phyloP scores from a whole-genome alignment of 2,329 filamentous ascomycete genomes.

The Cercospora canescens region DNA sequence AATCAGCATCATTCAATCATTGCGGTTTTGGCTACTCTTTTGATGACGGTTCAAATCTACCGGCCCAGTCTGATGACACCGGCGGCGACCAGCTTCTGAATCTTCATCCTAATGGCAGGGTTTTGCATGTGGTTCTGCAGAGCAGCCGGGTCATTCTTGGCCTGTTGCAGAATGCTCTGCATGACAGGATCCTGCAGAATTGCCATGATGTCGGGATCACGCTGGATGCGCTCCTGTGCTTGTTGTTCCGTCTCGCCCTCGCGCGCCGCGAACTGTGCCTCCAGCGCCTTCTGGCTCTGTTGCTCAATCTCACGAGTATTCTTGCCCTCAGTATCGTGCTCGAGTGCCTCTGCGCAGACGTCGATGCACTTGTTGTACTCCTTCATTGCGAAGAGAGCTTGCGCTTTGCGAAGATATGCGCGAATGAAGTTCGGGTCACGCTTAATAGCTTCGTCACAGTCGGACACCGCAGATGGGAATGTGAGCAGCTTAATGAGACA shows the following conservation, averaged over 20 bases:
- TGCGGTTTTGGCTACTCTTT: neutral
- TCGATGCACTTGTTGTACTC: slow-evolving; percentile 96
- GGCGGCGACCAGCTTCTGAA: slow-evolving; percentile 91
- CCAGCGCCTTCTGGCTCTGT: slow-evolving; percentile 88
- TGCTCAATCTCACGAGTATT: slow-evolving; percentile 90
- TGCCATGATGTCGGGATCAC: slow-evolving; percentile 67
- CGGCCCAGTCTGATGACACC: slow-evolving; percentile 67
- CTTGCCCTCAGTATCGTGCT: slow-evolving; percentile 75
- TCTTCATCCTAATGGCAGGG: slow-evolving; percentile 77
- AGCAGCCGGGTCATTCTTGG: slow-evolving; percentile 87
- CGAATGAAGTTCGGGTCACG: slow-evolving; percentile 90
- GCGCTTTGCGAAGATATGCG: slow-evolving; percentile 93
- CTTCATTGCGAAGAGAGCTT: slow-evolving; percentile 95
- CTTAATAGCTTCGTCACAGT: slow-evolving; percentile 90
- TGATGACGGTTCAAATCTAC: slow-evolving; percentile 9
- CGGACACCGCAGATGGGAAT: slow-evolving; percentile 88
- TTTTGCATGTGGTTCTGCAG: slow-evolving; percentile 98
- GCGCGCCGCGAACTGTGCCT: slow-evolving; percentile 84
- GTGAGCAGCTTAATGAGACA: slow-evolving; percentile 96
- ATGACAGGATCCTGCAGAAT: slow-evolving; percentile 97
- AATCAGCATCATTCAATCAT: slow-evolving; percentile 8
- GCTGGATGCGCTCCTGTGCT: slow-evolving; percentile 85
- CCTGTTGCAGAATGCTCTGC: slow-evolving; percentile 95
- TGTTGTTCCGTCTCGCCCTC: slow-evolving; percentile 92
- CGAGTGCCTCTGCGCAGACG: slow-evolving; percentile 76